Conservation (phyloP, 169 alveolate genomes). For the Plasmodium cynomolgi region DNA sequence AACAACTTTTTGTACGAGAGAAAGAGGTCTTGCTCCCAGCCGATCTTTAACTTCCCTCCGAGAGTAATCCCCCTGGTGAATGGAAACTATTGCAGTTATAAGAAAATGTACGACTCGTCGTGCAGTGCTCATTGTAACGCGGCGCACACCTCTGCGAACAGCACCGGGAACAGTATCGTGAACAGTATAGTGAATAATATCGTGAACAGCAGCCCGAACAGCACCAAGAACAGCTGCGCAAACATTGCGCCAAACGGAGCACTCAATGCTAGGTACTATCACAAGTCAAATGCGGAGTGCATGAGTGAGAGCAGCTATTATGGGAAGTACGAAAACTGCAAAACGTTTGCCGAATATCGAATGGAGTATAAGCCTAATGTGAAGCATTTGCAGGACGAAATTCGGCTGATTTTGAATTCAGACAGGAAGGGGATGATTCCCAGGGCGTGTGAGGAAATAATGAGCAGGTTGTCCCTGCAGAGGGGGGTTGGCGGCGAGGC, state of each 20-base stretch:
- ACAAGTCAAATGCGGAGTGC: conserved; percentile 16
- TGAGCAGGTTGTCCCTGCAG: conserved; percentile 58
- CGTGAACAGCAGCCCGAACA: background rate
- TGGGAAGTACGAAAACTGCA: conserved; percentile 58
- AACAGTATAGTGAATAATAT: background rate
- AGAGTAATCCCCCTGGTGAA: conserved; percentile 32
- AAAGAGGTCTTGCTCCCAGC: conserved; percentile 75
- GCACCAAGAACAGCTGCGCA: background rate
- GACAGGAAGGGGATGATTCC: conserved; percentile 81
- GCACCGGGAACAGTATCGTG: background rate
- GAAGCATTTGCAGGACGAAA: conserved; percentile 38
- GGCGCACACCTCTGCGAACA: background rate
- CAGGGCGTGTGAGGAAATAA: conserved; percentile 82
- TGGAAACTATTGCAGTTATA: conserved; percentile 37
- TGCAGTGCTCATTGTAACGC: background rate
- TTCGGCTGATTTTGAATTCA: conserved; percentile 72
- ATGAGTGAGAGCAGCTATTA: conserved; percentile 39
- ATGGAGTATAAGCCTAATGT: conserved; percentile 52
- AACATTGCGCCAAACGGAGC: background rate
- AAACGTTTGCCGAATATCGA: conserved; percentile 66
- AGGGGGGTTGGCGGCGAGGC: background rate
- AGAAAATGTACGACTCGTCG: conserved; percentile 11
- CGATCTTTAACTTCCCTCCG: conserved; percentile 60
- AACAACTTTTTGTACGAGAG: conserved; percentile 59
- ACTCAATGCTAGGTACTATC: conserved; percentile 16